phyloP scores from a whole-genome alignment of 2,329 filamentous ascomycete species.

The Aspergillus hortae region DNA sequence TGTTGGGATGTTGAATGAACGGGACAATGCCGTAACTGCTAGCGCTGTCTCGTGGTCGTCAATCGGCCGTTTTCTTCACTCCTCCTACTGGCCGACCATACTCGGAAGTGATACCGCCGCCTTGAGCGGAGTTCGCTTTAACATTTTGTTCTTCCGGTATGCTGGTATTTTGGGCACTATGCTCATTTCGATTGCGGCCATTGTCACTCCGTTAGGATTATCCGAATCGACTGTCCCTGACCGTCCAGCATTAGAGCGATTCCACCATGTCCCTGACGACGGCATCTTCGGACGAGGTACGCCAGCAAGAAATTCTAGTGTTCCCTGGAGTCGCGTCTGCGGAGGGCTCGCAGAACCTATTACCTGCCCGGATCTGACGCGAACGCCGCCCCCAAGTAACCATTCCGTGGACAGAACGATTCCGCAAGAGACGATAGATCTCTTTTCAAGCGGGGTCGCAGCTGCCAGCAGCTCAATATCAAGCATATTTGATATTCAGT shows the following conservation, averaged over 20 bases:
- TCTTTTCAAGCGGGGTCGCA: not conserved
- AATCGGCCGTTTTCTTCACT: not conserved
- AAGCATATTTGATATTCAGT: not conserved
- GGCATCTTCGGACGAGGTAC: not conserved
- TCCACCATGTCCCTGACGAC: not conserved
- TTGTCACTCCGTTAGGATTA: not conserved
- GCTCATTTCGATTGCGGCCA: not conserved
- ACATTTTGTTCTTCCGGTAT: not conserved
- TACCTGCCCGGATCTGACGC: too few relatives aligned
- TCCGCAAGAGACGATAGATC: not conserved
- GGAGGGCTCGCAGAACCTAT: too few relatives aligned
- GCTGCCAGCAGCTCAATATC: not conserved
- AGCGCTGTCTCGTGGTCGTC: not conserved
- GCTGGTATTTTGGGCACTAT: not conserved
- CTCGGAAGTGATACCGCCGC: not conserved
- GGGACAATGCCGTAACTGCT: too few relatives aligned
- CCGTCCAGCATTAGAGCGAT: not conserved
- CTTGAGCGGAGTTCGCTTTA: not conserved
- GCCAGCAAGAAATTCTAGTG: not conserved
- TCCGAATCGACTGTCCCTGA: not conserved
- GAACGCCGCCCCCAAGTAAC: not conserved
- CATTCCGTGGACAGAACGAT: not conserved
- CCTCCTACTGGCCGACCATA: not conserved
- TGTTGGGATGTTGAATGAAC: too few relatives aligned
- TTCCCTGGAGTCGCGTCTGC: too few relatives aligned